phyloP scores from a whole-genome alignment of 2,329 filamentous ascomycete genomes.

The Aspergillus felis region DNA sequence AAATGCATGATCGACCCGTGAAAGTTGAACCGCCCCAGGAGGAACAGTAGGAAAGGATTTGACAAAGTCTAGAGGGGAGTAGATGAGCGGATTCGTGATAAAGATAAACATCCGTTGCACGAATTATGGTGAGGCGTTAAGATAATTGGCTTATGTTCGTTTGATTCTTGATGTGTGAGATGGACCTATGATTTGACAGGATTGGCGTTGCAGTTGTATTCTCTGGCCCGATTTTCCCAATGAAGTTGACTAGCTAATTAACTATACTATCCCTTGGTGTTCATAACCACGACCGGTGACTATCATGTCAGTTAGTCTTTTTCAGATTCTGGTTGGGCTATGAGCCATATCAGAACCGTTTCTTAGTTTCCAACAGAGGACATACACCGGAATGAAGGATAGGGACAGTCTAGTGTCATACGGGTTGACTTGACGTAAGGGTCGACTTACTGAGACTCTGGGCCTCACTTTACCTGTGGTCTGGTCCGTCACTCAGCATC shows the following conservation, averaged over 20 bases:
- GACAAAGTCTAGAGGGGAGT: not conserved
- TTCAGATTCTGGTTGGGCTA: not conserved
- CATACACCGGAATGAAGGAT: not conserved
- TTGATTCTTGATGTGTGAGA: not conserved
- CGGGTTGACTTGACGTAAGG: not conserved
- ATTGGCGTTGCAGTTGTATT: not conserved
- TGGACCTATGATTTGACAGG: not conserved
- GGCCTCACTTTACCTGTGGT: not conserved
- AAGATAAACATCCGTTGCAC: not conserved
- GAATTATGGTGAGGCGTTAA: not conserved
- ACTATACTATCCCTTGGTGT: not conserved
- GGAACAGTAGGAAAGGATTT: not conserved
- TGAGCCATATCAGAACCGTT: not conserved
- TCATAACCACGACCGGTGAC: not conserved
- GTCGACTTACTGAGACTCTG: not conserved
- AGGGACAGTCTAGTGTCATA: not conserved
- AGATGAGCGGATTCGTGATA: not conserved
- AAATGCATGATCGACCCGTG: conserved; percentile 14
- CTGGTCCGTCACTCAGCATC: not conserved
- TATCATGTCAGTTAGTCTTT: not conserved
- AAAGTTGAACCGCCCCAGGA: conserved; percentile 18
- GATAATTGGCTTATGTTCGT: not conserved
- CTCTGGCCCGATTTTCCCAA: not conserved
- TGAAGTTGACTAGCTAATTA: not conserved
- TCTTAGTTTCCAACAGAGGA: not conserved